Percentiles rank a stretch among this genome's conserved stretches.
phyloP scores from a whole-genome alignment of 192 early-diverging fungal species.

The Coemansia sp. region DNA sequence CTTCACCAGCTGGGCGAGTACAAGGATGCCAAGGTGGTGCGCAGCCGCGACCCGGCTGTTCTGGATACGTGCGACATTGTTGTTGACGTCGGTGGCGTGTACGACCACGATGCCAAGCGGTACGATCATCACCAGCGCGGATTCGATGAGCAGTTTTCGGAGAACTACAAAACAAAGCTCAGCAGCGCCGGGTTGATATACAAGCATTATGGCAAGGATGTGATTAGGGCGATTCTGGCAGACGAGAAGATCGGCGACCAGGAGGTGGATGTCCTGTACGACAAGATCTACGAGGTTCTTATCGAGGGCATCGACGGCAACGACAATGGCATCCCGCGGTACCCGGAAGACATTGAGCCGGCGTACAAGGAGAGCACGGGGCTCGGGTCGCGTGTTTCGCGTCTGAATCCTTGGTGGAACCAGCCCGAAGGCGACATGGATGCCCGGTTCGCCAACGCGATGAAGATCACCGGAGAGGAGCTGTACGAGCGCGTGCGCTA shows the following conservation, averaged over 20 bases:
- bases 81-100: slow-evolving; percentile 93
- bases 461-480: slow-evolving; percentile 77
- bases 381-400: slow-evolving; percentile 76
- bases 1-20: slow-evolving; percentile 65
- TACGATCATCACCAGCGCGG: slow-evolving; percentile 97
- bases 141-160: slow-evolving; percentile 84
- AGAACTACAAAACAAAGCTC: slow-evolving; percentile 77
- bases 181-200: slow-evolving; percentile 95
- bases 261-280: slow-evolving; percentile 69
- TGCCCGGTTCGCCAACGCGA: slow-evolving; percentile 65
- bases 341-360: slow-evolving; percentile 76
- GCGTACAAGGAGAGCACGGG: slow-evolving; percentile 81
- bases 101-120: slow-evolving; percentile 70
- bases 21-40: slow-evolving; percentile 67
- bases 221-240: slow-evolving; percentile 58
- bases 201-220: slow-evolving; percentile 92
- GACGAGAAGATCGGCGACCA: slow-evolving; percentile 44
- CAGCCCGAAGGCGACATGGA: slow-evolving; percentile 76
- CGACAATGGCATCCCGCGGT: slow-evolving; percentile 93
- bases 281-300: slow-evolving; percentile 83
- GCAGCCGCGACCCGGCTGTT: slow-evolving; percentile 80
- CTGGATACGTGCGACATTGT: slow-evolving; percentile 81
- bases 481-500: slow-evolving; percentile 69
- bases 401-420: slow-evolving; percentile 96
- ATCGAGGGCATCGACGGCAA: slow-evolving; percentile 80